phyloP scores from a whole-genome alignment of 768 basidiomycete species.

The Lactarius psammicola region DNA sequence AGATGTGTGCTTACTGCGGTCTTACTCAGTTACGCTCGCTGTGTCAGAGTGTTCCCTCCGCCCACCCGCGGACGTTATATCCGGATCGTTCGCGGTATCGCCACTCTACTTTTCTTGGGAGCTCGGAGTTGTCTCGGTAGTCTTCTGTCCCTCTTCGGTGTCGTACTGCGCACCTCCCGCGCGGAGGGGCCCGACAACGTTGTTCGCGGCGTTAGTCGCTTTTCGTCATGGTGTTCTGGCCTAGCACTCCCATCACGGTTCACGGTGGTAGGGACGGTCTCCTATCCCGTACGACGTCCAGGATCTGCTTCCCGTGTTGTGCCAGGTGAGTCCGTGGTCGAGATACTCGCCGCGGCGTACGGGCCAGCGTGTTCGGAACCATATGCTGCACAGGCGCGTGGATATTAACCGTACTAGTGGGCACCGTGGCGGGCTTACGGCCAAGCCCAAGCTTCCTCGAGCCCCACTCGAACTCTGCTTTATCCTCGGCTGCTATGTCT shows the following conservation, averaged over 20 bases:
- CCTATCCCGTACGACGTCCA: background rate
- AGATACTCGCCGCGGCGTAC: background rate
- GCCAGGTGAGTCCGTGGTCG: background rate
- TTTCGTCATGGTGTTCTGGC: background rate
- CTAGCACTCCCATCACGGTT: background rate
- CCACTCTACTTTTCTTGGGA: background rate
- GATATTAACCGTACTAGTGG: background rate
- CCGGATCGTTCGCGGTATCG: background rate
- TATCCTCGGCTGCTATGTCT: slow-evolving; percentile 2
- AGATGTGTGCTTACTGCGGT: no score
- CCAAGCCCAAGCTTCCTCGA: slow-evolving; percentile 5
- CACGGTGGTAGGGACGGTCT: background rate
- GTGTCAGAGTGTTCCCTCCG: background rate
- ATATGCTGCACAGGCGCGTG: background rate
- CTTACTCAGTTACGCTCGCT: no score
- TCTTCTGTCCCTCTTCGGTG: background rate
- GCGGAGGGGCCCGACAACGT: no score
- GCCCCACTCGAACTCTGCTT: slow-evolving; percentile 5
- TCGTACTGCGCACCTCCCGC: background rate
- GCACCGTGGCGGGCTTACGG: background rate
- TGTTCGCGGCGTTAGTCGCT: background rate
- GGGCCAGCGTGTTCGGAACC: background rate
- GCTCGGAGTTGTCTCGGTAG: background rate
- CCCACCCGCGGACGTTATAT: no score
- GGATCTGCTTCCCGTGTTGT: background rate